Percentiles rank a stretch among this genome's conserved stretches.
phyloP scores from a whole-genome alignment of 257 asterid species.

The Eustoma russellianum region DNA sequence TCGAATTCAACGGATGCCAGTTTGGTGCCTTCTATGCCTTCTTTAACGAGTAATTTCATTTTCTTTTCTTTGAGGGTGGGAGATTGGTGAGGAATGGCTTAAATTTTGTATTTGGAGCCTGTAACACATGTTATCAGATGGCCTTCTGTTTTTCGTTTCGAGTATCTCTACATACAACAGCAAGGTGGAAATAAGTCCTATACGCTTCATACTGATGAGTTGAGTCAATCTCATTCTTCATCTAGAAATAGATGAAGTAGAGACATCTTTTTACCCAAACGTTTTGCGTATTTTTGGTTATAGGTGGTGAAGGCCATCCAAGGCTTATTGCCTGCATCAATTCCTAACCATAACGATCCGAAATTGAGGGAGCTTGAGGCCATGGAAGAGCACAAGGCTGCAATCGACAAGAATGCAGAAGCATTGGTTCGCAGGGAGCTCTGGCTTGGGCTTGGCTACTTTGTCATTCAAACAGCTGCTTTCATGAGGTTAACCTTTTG shows the following conservation, averaged over 20 bases:
- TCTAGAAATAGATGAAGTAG: slow-evolving; percentile 13
- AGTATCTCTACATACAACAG: too few species aligned
- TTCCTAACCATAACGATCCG: slow-evolving; percentile 31
- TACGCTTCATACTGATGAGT: too few species aligned
- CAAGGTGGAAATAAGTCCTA: too few species aligned
- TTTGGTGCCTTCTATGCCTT: too few species aligned
- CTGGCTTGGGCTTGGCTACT: slow-evolving; percentile 59
- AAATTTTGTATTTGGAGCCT: too few species aligned
- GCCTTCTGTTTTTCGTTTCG: too few species aligned
- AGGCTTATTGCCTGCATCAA: slow-evolving; percentile 44
- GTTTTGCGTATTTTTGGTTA: slow-evolving; percentile 37
- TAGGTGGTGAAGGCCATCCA: slow-evolving; percentile 88
- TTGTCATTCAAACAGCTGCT: slow-evolving; percentile 64
- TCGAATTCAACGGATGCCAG: too few species aligned
- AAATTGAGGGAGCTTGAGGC: slow-evolving; percentile 42
- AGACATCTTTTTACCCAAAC: slow-evolving; percentile 44
- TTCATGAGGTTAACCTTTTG: slow-evolving; percentile 92
- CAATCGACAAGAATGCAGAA: slow-evolving; percentile 53
- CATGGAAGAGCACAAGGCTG: slow-evolving; percentile 51
- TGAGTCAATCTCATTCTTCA: slow-evolving; percentile 8
- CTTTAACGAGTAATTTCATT: too few species aligned
- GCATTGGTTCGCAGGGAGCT: slow-evolving; percentile 49
- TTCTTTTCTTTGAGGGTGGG: too few species aligned
- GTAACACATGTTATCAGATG: too few species aligned
- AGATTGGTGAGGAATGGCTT: too few species aligned